phyloP scores from a whole-genome alignment of 176 grass and related monocot species.

The Poa annua region DNA sequence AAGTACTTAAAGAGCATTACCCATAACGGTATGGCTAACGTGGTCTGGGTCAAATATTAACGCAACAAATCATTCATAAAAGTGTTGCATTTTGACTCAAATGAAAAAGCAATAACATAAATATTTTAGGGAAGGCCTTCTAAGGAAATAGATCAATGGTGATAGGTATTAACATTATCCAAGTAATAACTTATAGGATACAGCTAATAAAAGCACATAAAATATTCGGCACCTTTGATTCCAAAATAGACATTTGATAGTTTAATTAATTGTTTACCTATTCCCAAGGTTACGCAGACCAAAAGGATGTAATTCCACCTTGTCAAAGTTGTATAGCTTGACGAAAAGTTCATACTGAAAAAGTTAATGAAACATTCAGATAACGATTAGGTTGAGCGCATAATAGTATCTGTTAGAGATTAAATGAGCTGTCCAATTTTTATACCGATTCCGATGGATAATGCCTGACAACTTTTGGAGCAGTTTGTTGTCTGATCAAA shows the following conservation, averaged over 20 bases:
- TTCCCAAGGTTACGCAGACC: constrained; percentile 87
- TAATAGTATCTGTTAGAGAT: constrained; percentile 30
- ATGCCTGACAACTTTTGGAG: constrained; percentile 57
- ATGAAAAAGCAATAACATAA: neutral
- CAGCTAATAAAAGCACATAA: constrained; percentile 17
- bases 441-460: constrained; percentile 74
- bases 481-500: constrained; percentile 51
- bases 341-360: constrained; percentile 75
- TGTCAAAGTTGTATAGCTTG: constrained; percentile 75
- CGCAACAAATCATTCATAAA: constrained; percentile 3
- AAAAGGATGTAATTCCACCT: constrained; percentile 72
- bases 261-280: constrained; percentile 64
- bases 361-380: constrained; percentile 56
- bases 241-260: constrained; percentile 13
- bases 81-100: neutral
- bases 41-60: neutral
- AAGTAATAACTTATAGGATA: constrained; percentile 22
- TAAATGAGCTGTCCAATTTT: constrained; percentile 19
- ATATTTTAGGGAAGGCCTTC: neutral
- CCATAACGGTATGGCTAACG: neutral
- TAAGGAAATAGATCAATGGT: constrained; percentile 34
- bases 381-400: constrained; percentile 36
- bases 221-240: neutral
- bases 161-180: constrained; percentile 33
- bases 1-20: neutral